Conservation (phyloP, 2,329 filamentous ascomycete species). For the Orbilia quercus region DNA sequence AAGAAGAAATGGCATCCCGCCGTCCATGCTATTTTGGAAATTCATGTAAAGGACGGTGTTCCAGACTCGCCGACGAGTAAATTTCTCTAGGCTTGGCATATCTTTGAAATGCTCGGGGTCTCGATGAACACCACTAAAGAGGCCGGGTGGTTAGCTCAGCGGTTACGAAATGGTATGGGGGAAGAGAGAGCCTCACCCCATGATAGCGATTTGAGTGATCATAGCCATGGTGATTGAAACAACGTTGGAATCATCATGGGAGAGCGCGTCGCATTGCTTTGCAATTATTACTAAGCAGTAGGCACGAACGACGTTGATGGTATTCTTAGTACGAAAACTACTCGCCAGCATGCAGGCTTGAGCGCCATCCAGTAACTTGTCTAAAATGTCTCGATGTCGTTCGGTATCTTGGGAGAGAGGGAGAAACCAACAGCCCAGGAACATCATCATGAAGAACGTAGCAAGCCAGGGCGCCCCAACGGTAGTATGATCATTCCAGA, state of each 20-base stretch:
- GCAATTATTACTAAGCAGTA: conserved; percentile 46
- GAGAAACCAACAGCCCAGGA: conserved; percentile 49
- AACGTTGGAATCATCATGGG: conserved; percentile 48
- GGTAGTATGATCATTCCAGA: conserved; percentile 34
- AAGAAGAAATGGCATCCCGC: conserved; percentile 51
- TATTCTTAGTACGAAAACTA: conserved; percentile 34
- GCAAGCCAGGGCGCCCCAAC: conserved; percentile 27
- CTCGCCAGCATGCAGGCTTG: conserved; percentile 30
- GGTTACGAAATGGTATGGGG: neutral
- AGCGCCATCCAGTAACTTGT: conserved; percentile 41
- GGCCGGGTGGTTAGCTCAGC: neutral
- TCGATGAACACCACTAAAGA: conserved; percentile 42
- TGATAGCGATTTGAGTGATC: conserved; percentile 51
- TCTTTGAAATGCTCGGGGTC: conserved; percentile 53
- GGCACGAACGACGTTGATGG: conserved; percentile 37
- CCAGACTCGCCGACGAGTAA: conserved; percentile 42
- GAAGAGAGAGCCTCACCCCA: conserved; percentile 23
- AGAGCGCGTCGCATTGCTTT: conserved; percentile 50
- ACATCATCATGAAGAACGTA: conserved; percentile 55
- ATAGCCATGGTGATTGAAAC: conserved; percentile 46
- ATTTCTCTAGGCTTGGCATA: conserved; percentile 44
- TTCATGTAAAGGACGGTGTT: conserved; percentile 54
- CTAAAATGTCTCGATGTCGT: conserved; percentile 22
- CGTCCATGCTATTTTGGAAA: conserved; percentile 55
- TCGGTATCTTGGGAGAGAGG: conserved; percentile 34